Base-by-base conservation (phyloP, 495 filamentous ascomycete genomes). In the Tuber magnatum region DNA sequence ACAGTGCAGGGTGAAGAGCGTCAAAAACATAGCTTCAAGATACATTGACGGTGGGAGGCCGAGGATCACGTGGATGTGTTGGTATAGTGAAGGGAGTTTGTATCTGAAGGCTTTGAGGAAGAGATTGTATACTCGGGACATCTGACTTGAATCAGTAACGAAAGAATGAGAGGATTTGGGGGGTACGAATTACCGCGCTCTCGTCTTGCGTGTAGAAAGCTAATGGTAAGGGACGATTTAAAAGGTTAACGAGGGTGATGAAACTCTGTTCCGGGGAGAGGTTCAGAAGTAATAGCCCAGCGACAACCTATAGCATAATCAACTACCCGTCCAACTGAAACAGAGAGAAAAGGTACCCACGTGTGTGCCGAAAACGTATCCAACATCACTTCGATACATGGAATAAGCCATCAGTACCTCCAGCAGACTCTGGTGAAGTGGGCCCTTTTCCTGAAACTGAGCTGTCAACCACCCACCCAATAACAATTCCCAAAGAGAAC, bases 311-410 rank as follows among this genome's bases (percentile, higher is more conserved):
- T 22, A 72, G 43, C 20, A 80, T 65, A 73, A 61, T 56, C 40
- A 77, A 78, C 79, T 74, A 42, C 28, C 22, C 56, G 28, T 61
- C 78, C 84, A 75, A 83, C 83, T 71, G 76, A 73, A 61, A 61
- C 14, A 61, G 14, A 40, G 43, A 68, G 61, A 28, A 40, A 38
- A 9, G 22, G 68, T 32, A 85, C 89, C 86, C 83, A 92, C 91
- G 83, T 97, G 94, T 77, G 92, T 92, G 74, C 94, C 94, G 73
- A 89, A 88, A 72, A 94, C 88, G 78, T 97, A 97, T 77, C 94
- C 94, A 76, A 98, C 92, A 83, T 99, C 95, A 76, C 90, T 91
- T 75, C 95, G 89, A 84, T 99, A 98, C 92, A 96, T 93, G 65
- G 90, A 89, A 83, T 97, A 97, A 9, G 95, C 95, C 76, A 91